Evolutionary conservation across 192 early-diverging fungal genomes (phyloP), one percentile per base, ranked within the genome.

Genomic region (Coemansia sp.): DNA sequence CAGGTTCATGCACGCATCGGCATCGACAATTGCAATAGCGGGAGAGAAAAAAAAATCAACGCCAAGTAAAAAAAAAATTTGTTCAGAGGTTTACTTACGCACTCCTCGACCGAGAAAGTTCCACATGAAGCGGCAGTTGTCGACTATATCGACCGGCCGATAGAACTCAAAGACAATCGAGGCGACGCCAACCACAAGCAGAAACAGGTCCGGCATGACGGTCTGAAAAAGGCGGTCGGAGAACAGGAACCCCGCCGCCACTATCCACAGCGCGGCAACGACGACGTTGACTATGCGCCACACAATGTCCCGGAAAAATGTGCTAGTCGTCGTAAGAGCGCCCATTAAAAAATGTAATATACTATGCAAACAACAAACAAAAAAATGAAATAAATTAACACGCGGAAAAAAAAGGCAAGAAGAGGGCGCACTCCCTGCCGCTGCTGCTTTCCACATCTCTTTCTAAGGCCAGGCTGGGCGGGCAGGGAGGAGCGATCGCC

Each of bases 31-130:
- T 31, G 10, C 39, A 14, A 36, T 16, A 50, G n/a, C n/a, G n/a
- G n/a, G 14, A 19, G 42, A 48, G 17, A 60, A 59, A 2, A 44
- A 24, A 46, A 34, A 37, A 65, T 50, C 45, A 53, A 29, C 10
- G 50, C 27, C 21, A n/a, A n/a, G n/a, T n/a, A 14, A 31, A 31
- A 53, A 31, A 51, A 29, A 27, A 27, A 31, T 21, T 7, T 48
- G 45, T 41, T 41, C 40, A 41, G n/a, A 41, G 19, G 19, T 44
- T 45, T 1, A 70, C 74, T 75, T 75, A 75, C 74, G 74, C 57
- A 79, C 40, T 33, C 79, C 79, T 3, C 79, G 79, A n/a, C 79
- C 79, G 70, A 81, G 75, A 48, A 81, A 81, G 62, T 81, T 81
- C 79, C 79, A 81, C 70, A 81, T 11, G 62, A 81, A 81, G 61